phyloP scores from a whole-genome alignment of 768 basidiomycete species.

The Lactarius pseudohatsudake region DNA sequence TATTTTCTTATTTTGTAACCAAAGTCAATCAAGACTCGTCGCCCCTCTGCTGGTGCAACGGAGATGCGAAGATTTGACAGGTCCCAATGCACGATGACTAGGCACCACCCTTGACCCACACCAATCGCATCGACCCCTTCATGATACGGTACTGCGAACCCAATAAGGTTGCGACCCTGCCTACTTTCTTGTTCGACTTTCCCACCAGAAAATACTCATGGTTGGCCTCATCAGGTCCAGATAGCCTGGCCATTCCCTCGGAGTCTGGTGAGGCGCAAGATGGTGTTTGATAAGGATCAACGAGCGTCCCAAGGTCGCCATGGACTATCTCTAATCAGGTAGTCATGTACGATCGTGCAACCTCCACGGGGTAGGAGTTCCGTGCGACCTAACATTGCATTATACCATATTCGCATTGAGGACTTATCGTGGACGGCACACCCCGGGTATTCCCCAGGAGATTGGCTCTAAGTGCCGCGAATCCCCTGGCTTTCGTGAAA shows the following conservation, averaged over 20 bases:
- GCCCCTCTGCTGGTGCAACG: slow-evolving; percentile 9
- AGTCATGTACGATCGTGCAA: neutral
- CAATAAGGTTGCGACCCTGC: slow-evolving; percentile 19
- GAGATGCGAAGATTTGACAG: slow-evolving; percentile 10
- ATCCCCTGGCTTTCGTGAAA: slow-evolving; percentile 4
- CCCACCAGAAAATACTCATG: slow-evolving; percentile 20
- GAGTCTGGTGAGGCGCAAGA: slow-evolving; percentile 10
- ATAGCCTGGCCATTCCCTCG: slow-evolving; percentile 12
- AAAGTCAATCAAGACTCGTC: slow-evolving; percentile 13
- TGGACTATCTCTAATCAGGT: slow-evolving; percentile 14
- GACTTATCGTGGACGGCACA: slow-evolving; percentile 3
- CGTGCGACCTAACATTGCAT: slow-evolving; percentile 1
- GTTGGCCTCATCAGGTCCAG: neutral
- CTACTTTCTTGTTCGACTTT: slow-evolving; percentile 8
- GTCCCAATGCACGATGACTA: slow-evolving; percentile 1
- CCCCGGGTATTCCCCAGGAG: slow-evolving; percentile 7
- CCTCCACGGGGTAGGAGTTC: slow-evolving; percentile 11
- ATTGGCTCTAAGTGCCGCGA: neutral
- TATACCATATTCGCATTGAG: slow-evolving; percentile 13
- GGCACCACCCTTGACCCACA: slow-evolving; percentile 2
- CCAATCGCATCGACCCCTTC: slow-evolving; percentile 7
- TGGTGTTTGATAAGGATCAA: slow-evolving; percentile 19
- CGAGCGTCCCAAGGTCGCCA: neutral
- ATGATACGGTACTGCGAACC: slow-evolving; percentile 7
- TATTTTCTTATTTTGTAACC: slow-evolving; percentile 14